Percentiles rank a stretch among this genome's conserved stretches.
These are phyloP conservation scores for Adenanthera pavonina DNA, from an alignment of 306 rosid genomes.

Conservation along the genomic window DNA sequence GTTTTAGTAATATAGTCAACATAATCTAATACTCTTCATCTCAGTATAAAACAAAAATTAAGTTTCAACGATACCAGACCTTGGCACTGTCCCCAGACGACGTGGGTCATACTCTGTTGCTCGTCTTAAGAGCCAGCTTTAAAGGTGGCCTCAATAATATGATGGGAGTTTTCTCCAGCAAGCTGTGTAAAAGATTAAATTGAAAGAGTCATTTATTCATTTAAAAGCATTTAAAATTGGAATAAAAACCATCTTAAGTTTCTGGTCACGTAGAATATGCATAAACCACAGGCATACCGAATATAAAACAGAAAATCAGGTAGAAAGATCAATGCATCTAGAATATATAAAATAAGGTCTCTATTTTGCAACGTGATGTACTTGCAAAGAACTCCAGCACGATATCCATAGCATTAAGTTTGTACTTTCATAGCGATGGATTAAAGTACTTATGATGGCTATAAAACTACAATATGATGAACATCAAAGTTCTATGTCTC, in stretches of 20 bases:
- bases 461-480: conserved; percentile 1
- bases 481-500: conserved; percentile 24
- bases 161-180: conserved; percentile 92
- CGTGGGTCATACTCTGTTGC: conserved; percentile 87
- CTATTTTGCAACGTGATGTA: conserved; percentile 2
- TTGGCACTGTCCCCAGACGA: conserved; percentile 81
- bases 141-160: conserved; percentile 94
- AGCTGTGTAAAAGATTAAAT: conserved; percentile 54
- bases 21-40: conserved; percentile 2
- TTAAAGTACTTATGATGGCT: conserved; percentile 23
- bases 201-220: conserved; percentile 28
- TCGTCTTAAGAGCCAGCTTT: conserved; percentile 94
- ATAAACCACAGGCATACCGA: not conserved
- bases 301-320: not conserved
- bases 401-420: conserved; percentile 8
- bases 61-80: conserved; percentile 55
- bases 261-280: conserved; percentile 25
- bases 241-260: conserved; percentile 24
- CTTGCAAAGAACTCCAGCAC: not conserved
- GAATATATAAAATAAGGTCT: conserved; percentile 28
- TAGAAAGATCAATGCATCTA: conserved; percentile 25
- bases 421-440: conserved; percentile 4
- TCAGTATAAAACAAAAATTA: not conserved
- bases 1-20: not conserved
- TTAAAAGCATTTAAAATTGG: conserved; percentile 29